A percentile compares a stretch with the other conserved stretches of the same genome.
Evolutionary conservation across 768 basidiomycete genomes (phyloP).

Genomic region (Sarcomyxa edulis): DNA sequence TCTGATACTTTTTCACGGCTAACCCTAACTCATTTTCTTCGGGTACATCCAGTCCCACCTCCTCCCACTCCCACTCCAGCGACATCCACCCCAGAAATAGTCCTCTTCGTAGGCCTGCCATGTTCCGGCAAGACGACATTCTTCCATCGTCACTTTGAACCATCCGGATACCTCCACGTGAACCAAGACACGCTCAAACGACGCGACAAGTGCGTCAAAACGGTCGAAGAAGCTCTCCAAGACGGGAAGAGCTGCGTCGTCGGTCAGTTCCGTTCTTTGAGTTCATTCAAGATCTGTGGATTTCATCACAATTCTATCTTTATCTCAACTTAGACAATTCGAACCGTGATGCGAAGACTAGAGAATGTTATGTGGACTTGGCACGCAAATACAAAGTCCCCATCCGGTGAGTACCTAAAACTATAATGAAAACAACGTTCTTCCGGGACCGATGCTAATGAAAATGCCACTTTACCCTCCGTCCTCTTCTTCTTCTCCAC

Average conservation of each 20-base stretch:
- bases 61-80: slow-evolving; percentile 43
- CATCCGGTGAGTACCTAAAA: slow-evolving; percentile 44
- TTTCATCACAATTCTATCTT: not conserved
- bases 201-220: slow-evolving; percentile 70
- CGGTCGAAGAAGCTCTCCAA: slow-evolving; percentile 48
- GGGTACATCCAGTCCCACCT: slow-evolving; percentile 21
- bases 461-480: too few relatives aligned
- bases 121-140: slow-evolving; percentile 80
- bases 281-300: too few relatives aligned
- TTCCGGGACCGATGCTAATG: too few relatives aligned
- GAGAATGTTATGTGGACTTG: slow-evolving; percentile 66
- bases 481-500: not conserved
- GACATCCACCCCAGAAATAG: slow-evolving; percentile 36
- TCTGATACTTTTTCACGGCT: slow-evolving; percentile 5
- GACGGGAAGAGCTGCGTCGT: slow-evolving; percentile 68
- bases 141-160: slow-evolving; percentile 62
- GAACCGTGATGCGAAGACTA: slow-evolving; percentile 69
- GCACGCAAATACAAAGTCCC: slow-evolving; percentile 51
- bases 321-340: slow-evolving; percentile 70
- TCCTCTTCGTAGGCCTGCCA: slow-evolving; percentile 50
- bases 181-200: slow-evolving; percentile 82
- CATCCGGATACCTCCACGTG: slow-evolving; percentile 70
- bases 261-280: slow-evolving; percentile 39
- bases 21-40: not conserved
- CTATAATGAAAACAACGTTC: too few relatives aligned